phyloP scores from a whole-genome alignment of 2,329 filamentous ascomycete genomes.

The Aspergillus phoenicis region DNA sequence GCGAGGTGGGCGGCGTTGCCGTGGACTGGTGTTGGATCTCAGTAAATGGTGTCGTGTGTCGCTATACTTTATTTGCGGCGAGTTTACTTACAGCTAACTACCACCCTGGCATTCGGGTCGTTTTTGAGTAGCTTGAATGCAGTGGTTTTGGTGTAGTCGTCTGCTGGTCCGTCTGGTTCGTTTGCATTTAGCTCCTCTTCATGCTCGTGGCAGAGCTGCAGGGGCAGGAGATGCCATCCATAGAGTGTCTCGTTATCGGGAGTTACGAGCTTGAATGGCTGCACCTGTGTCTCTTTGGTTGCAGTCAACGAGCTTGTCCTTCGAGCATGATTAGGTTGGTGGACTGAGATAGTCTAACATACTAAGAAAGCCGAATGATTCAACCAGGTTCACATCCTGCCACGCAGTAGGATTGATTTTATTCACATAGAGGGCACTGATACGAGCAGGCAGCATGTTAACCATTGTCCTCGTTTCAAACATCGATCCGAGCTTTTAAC shows the following conservation, averaged over 20 bases:
- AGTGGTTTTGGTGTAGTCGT: slow-evolving; percentile 51
- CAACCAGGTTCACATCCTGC: slow-evolving; percentile 73
- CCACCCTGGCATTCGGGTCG: slow-evolving; percentile 55
- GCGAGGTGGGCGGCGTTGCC: slow-evolving; percentile 83
- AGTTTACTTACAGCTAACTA: slow-evolving; percentile 55
- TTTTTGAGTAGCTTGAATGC: slow-evolving; percentile 55
- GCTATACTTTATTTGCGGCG: neutral
- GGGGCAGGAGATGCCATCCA: slow-evolving; percentile 86
- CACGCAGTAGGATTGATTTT: slow-evolving; percentile 72
- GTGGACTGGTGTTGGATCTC: slow-evolving; percentile 36
- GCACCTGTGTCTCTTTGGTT: slow-evolving; percentile 75
- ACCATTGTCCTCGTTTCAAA: neutral
- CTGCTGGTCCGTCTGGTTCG: slow-evolving; percentile 53
- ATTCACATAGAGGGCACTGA: slow-evolving; percentile 80
- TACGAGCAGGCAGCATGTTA: neutral
- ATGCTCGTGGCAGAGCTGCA: slow-evolving; percentile 73
- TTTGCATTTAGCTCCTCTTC: slow-evolving; percentile 63
- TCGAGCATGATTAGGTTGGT: neutral
- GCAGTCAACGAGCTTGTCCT: slow-evolving; percentile 17
- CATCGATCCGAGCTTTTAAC: neutral
- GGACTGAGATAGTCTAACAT: slow-evolving; percentile 31
- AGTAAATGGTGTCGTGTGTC: neutral
- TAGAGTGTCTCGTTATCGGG: slow-evolving; percentile 77
- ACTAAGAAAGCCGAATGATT: slow-evolving; percentile 87
- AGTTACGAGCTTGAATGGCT: slow-evolving; percentile 76